Percentiles rank a stretch among this genome's conserved stretches.
phyloP scores from a whole-genome alignment of 768 basidiomycete genomes.

The Steccherinum ochraceum region DNA sequence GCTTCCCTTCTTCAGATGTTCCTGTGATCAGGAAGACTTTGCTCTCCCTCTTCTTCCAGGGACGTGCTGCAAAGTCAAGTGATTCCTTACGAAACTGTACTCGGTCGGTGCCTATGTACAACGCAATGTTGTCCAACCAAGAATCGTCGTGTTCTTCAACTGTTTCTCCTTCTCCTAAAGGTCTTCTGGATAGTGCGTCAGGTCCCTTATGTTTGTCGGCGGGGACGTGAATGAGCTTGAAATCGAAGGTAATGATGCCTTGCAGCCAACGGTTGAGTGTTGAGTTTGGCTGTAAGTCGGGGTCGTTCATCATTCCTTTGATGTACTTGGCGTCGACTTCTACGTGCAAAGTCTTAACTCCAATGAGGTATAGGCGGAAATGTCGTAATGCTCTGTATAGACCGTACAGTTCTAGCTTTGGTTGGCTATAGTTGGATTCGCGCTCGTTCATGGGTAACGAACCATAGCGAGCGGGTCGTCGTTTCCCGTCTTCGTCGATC shows the following conservation, averaged over 20 bases:
- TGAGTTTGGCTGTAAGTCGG: slow-evolving; percentile 30
- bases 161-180: neutral
- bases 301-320: slow-evolving; percentile 35
- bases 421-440: slow-evolving; percentile 20
- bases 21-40: neutral
- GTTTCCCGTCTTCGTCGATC: slow-evolving; percentile 9
- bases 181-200: slow-evolving; percentile 30
- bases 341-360: slow-evolving; percentile 24
- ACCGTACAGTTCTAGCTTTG: slow-evolving; percentile 24
- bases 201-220: slow-evolving; percentile 27
- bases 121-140: neutral
- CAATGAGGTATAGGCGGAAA: slow-evolving; percentile 21
- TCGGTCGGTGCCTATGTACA: neutral
- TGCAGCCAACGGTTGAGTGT: slow-evolving; percentile 37
- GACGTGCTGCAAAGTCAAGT: too few relatives aligned
- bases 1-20: slow-evolving; percentile 15
- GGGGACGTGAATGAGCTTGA: slow-evolving; percentile 32
- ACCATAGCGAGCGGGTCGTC: slow-evolving; percentile 24
- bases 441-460: slow-evolving; percentile 27
- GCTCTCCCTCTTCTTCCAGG: too few relatives aligned
- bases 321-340: slow-evolving; percentile 36
- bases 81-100: too few relatives aligned
- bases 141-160: neutral
- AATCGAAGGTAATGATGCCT: slow-evolving; percentile 32
- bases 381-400: slow-evolving; percentile 16